Percentiles rank a stretch among this genome's conserved stretches.
phyloP scores from a whole-genome alignment of 352 stramenopile species.

The Phytopythium vexans region DNA sequence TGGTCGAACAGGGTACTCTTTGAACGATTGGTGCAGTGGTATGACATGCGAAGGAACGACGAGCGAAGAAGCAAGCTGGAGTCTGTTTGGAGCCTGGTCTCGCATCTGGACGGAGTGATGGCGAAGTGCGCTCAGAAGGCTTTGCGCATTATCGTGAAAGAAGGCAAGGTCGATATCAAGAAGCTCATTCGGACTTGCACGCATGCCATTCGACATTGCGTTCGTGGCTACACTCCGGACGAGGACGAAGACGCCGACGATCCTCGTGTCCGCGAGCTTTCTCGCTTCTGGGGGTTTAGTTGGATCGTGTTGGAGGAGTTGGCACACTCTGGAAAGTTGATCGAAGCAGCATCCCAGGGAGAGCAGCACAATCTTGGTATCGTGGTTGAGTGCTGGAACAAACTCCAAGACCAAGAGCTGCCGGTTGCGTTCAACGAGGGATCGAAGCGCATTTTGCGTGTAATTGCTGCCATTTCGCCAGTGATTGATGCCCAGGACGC shows the following conservation, averaged over 20 bases:
- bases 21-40: slow-evolving; percentile 62
- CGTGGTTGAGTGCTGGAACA: slow-evolving; percentile 82
- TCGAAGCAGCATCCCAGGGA: slow-evolving; percentile 39
- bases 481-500: slow-evolving; percentile 73
- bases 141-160: slow-evolving; percentile 65
- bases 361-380: slow-evolving; percentile 63
- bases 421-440: slow-evolving; percentile 67
- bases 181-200: slow-evolving; percentile 60
- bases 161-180: slow-evolving; percentile 48
- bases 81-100: slow-evolving; percentile 60
- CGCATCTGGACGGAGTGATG: slow-evolving; percentile 77
- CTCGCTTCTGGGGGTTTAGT: slow-evolving; percentile 74
- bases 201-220: slow-evolving; percentile 57
- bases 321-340: slow-evolving; percentile 50
- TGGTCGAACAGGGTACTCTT: slow-evolving; percentile 61
- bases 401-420: slow-evolving; percentile 63
- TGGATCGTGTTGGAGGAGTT: slow-evolving; percentile 84
- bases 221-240: slow-evolving; percentile 28
- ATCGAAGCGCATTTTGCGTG: slow-evolving; percentile 78
- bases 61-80: slow-evolving; percentile 20
- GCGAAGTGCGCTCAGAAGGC: slow-evolving; percentile 72
- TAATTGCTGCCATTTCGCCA: slow-evolving; percentile 70
- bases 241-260: slow-evolving; percentile 36
- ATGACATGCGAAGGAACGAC: slow-evolving; percentile 31
- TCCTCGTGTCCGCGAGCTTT: slow-evolving; percentile 21